Evolutionary conservation across 1,284 basidiomycete genomes (phyloP), one percentile per base, ranked within the genome.

Genomic region (Tausonia pullulans): DNA sequence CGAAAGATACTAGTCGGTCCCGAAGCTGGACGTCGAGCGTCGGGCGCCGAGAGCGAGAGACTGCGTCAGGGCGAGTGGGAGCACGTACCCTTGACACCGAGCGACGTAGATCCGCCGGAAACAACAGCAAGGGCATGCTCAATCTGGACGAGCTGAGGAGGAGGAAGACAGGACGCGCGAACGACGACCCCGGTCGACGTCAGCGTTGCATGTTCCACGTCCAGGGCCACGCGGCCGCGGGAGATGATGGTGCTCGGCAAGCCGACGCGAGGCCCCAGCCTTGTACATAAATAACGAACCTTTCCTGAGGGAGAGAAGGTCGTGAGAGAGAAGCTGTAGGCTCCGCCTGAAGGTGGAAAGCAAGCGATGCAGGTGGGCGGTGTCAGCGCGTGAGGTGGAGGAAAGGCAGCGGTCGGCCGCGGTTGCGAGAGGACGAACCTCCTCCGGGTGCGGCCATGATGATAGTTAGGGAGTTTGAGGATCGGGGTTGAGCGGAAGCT

Each of bases 261-360:
- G 6, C 13, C 5, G 11, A 16, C 50, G 65, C 39, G 2, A 49
- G 6, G 3, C 43, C 46, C 40, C 3, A 27, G 27, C 7, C 6
- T 9, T n/a, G 11, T 61, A 40, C 5, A 43, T 4, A 56, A 61
- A 8, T 11, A n/a, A 63, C 60, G 13, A 16, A 69, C 62, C 68
- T 96, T 97, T 69, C 95, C 95, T 71, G 92, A 96, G 60, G 95
- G 95, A 48, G 93, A 97, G 84, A 98, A 98, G 71, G 96, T 96
- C 16, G 95, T 98, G 68, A 98, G 84, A 70, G 95, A 98, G 82
- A 97, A 98, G 75, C 94, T 98, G 74, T 27, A 67, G 9, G 40
- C 6, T 40, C 48, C 10, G 60, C 46, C n/a, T 5, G 5, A 61
- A 63, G 40, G 63, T 52, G 57, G 55, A 54, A 8, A 40, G 40